Evolutionary conservation across 352 stramenopile species (phyloP).

Genomic region (Blastocystis hominis): DNA sequence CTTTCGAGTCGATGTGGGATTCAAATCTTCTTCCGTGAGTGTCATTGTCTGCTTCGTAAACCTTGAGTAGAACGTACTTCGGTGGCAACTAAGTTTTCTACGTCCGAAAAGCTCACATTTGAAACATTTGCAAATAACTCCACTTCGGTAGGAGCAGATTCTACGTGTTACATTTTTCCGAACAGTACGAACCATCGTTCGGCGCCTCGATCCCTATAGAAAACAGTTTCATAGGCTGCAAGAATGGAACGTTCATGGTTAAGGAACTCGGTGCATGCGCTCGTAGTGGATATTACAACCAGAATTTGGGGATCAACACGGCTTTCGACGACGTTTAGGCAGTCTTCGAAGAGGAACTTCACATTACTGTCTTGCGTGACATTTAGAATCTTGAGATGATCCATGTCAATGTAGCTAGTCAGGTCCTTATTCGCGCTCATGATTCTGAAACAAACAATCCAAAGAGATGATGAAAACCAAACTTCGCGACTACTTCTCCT

Average conservation of each 20-base stretch:
- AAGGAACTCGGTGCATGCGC: neutral
- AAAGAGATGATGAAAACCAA: neutral
- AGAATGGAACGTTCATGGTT: constrained; percentile 18
- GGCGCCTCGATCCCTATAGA: constrained; percentile 43
- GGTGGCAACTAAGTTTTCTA: constrained; percentile 26
- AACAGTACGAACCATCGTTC: neutral
- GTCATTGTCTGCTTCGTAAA: neutral
- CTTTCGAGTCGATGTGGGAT: neutral
- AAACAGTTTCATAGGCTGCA: constrained; percentile 30
- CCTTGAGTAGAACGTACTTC: neutral
- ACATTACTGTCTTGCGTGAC: constrained; percentile 30
- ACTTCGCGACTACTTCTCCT: neutral
- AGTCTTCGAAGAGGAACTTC: constrained; percentile 20
- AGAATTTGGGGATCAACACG: constrained; percentile 39
- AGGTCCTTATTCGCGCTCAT: neutral
- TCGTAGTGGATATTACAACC: constrained; percentile 4
- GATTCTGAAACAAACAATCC: constrained; percentile 23
- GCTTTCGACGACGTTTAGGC: constrained; percentile 25
- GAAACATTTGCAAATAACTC: constrained; percentile 1
- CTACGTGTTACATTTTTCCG: neutral
- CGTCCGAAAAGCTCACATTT: constrained; percentile 36
- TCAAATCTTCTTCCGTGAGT: constrained; percentile 9
- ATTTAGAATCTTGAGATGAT: constrained; percentile 16
- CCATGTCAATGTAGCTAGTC: constrained; percentile 6
- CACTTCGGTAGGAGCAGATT: constrained; percentile 31